Base-by-base conservation (phyloP, 306 rosid species). In the Acacia melanoxylon region DNA sequence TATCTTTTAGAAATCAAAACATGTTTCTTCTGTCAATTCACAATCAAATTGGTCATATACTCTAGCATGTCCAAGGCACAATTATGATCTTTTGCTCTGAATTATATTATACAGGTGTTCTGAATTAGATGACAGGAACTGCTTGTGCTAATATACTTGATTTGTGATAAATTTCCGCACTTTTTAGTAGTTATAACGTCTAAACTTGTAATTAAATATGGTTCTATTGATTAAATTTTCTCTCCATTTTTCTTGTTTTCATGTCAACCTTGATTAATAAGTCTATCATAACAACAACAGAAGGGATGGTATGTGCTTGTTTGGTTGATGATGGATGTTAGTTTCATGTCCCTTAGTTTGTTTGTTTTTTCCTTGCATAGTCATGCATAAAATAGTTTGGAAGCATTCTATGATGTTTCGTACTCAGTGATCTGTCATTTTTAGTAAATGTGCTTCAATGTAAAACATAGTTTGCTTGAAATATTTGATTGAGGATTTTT, bases 21-120 rank as follows among this genome's bases (percentile, higher is more conserved):
- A 45, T 75, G 78, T 48, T 22, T 52, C 65, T 19, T 46, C 40
- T 35, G 45, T 54, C 51, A 40, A 77, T 75, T n/a, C 81, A 80
- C 33, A 72, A 2, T 61, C 81, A 69, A 72, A 62, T 33, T 14
- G 51, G 74, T 82, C 74, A 44, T 49, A 20, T 74, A 31, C 2
- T 56, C 33, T 29, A 16, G 16, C 42, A 24, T 52, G 42, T 2
- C 3, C 19, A 13, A 19, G 4, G 37, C 73, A 20, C 40, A 35
- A n/a, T 81, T 58, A 14, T 77, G 29, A 48, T 40, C 54, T 42
- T 76, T 49, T 42, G 37, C 62, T 63, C 56, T 51, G 66, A 83
- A 72, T 79, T 48, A 58, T 88, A 56, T 51, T 62, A 49, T 69
- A 68, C 88, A 94, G 98, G 91, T 35, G 45, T 35, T 67, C 16